A percentile compares a stretch with the other conserved stretches of the same genome.
Evolutionary conservation across 2,329 filamentous ascomycete species (phyloP).

Genomic region (Hypoxylon sp.): DNA sequence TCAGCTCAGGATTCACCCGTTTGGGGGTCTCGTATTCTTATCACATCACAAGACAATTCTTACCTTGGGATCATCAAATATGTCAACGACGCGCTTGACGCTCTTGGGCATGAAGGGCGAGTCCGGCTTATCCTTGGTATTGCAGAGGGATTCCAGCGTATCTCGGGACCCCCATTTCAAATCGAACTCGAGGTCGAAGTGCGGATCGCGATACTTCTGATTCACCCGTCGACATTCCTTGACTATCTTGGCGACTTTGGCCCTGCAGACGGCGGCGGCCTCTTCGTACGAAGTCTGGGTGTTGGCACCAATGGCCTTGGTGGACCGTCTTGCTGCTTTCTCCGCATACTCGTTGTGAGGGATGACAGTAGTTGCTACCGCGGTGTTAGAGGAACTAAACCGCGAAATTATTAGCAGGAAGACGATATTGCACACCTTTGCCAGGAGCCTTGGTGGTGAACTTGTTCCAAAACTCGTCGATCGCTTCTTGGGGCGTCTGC

Average conservation of each 20-base stretch:
- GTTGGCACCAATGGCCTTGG: constrained; percentile 63
- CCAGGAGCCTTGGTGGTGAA: constrained; percentile 78
- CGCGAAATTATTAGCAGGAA: background rate
- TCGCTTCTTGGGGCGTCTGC: constrained; percentile 72
- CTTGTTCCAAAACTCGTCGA: constrained; percentile 79
- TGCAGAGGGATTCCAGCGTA: constrained; percentile 61
- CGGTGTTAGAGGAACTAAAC: constrained; percentile 1
- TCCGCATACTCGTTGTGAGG: constrained; percentile 75
- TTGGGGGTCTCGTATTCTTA: background rate
- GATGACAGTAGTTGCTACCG: constrained; percentile 72
- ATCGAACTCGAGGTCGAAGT: constrained; percentile 86
- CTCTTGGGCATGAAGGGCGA: constrained; percentile 57
- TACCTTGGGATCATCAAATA: constrained; percentile 75
- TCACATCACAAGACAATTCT: background rate
- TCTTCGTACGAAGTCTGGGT: constrained; percentile 78
- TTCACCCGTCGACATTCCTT: constrained; percentile 79
- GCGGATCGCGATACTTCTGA: constrained; percentile 86
- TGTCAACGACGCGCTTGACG: constrained; percentile 78
- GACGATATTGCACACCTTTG: constrained; percentile 62
- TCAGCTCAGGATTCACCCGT: background rate
- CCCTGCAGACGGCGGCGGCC: constrained; percentile 74
- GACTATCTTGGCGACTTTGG: constrained; percentile 71
- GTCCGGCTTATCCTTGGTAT: constrained; percentile 45
- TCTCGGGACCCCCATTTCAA: constrained; percentile 69
- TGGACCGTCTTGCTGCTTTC: constrained; percentile 67